These are phyloP conservation scores for Vinca minor DNA, from an alignment of 257 asterid species.

Conservation along the genomic window DNA sequence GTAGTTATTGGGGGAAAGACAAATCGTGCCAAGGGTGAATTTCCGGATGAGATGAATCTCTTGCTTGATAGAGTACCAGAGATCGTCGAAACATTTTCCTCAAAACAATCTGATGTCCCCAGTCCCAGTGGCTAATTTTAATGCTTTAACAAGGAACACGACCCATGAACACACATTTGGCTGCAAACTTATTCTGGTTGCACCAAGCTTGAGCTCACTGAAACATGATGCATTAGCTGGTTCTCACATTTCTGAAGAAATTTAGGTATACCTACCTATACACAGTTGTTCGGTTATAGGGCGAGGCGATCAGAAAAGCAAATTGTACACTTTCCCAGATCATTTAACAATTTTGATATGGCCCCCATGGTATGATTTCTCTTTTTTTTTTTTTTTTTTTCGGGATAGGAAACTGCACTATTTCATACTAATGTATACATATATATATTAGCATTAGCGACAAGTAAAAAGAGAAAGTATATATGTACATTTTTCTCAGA, in stretches of 20 bases:
- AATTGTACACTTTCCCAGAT: neutral
- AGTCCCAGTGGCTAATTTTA: conserved; percentile 41
- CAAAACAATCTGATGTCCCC: conserved; percentile 26
- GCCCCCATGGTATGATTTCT: neutral
- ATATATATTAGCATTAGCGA: neutral
- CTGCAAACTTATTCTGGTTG: neutral
- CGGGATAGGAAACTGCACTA: neutral
- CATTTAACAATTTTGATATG: neutral
- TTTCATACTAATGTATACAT: neutral
- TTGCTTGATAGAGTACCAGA: conserved; percentile 78
- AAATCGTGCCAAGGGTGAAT: conserved; percentile 69
- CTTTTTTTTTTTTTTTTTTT: too few relatives aligned
- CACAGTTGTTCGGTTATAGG: neutral
- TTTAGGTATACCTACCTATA: neutral
- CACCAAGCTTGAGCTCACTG: neutral
- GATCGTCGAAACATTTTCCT: conserved; percentile 42
- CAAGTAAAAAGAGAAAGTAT: neutral
- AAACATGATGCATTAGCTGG: neutral
- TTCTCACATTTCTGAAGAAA: neutral
- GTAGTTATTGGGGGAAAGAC: conserved; percentile 80
- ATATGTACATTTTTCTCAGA: neutral
- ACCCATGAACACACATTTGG: neutral
- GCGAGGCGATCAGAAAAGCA: conserved; percentile 1
- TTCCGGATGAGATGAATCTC: conserved; percentile 57
- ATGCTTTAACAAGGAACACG: neutral